Evolutionary conservation across 768 basidiomycete species (phyloP).

Genomic region (Dacryopinax spathularia): DNA sequence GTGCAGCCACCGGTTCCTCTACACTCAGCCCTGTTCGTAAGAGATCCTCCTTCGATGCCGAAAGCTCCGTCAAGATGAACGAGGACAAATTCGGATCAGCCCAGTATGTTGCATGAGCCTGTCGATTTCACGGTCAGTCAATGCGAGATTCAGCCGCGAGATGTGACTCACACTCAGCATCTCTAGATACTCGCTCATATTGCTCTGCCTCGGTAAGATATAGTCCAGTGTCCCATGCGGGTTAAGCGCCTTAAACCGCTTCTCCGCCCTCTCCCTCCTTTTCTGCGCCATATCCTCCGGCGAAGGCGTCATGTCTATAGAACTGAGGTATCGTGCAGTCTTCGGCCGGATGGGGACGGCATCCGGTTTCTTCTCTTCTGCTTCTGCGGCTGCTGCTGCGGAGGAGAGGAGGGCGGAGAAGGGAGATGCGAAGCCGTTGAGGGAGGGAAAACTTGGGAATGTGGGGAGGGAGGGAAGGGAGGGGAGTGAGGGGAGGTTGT

Average conservation of each 20-base stretch:
- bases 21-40: slow-evolving; percentile 25
- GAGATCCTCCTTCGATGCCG: slow-evolving; percentile 25
- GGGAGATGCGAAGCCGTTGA: neutral
- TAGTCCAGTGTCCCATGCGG: slow-evolving; percentile 33
- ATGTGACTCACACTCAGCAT: neutral
- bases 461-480: neutral
- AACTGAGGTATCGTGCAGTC: neutral
- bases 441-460: neutral
- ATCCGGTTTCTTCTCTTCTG: neutral
- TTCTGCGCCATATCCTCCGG: slow-evolving; percentile 21
- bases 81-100: slow-evolving; percentile 27
- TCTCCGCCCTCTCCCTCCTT: slow-evolving; percentile 23
- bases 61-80: slow-evolving; percentile 29
- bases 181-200: slow-evolving; percentile 28
- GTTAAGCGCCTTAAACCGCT: slow-evolving; percentile 31
- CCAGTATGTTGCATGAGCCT: slow-evolving; percentile 30
- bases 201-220: slow-evolving; percentile 26
- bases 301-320: neutral
- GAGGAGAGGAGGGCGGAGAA: neutral
- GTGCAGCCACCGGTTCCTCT: neutral
- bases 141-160: slow-evolving; percentile 1
- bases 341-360: neutral
- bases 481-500: neutral
- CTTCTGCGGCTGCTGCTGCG: neutral
- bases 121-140: slow-evolving; percentile 13